Base-by-base conservation (phyloP, 2,329 filamentous ascomycete genomes). In the Cryphonectria radicalis region DNA sequence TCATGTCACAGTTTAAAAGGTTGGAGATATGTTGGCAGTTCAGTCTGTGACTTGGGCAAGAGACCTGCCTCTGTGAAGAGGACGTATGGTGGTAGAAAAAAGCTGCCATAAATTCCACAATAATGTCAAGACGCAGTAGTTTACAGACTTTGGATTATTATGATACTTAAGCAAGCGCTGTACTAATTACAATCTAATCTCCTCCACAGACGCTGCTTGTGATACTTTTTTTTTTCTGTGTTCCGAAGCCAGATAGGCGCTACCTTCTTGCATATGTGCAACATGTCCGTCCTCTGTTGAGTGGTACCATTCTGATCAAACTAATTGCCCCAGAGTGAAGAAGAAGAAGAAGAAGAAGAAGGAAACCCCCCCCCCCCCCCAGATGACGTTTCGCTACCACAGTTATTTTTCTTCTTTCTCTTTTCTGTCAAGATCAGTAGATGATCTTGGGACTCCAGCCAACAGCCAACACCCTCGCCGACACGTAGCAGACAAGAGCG, bases 401-500 rank as follows among this genome's bases (percentile, higher is more conserved):
- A 22, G 3, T 50, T n/a, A 32, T 14, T 14, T 46, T 22, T 19
- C 17, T 10, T 37, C 37, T 37, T 37, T 37, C 37, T 46, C 17
- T 46, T 46, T 46, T 46, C 13, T 64, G 63, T 17, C 28, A 19
- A 53, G 3, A 14, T 72, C 62, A 81, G 62, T 80, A 81, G 7
- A 76, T 73, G 1, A 46, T 75, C 62, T 70, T 73, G 46, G 74
- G 66, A n/a, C 72, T 73, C 80, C 80, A 82, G 13, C 81, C 81
- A 8, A 81, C 80, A 3, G 80, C 79, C 65, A 81, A 68, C 7
- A 81, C 77, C n/a, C 81, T 76, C 0, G 81, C 80, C 3, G 74
- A 66, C 0, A 74, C 70, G 68, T 80, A 82, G 73, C 80, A 82
- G 5, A 55, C 69, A 42, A 82, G 66, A 1, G 80, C 80, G 13